A percentile compares a stretch with the other conserved stretches of the same genome.
Evolutionary conservation across 768 basidiomycete species (phyloP).

Genomic region (Kwoniella europaea): DNA sequence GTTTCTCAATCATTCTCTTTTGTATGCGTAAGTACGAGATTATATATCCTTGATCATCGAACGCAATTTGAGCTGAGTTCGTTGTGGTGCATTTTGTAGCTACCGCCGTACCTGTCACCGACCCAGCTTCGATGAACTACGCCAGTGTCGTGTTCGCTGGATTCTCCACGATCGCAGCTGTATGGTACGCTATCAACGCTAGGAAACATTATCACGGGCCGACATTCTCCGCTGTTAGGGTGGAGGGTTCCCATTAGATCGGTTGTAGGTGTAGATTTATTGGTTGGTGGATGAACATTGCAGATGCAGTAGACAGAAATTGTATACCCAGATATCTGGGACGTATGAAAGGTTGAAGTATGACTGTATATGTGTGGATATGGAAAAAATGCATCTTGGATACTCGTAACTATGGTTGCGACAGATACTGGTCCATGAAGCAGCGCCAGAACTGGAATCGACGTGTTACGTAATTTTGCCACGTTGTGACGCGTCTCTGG

Average conservation of each 20-base stretch:
- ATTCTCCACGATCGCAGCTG: constrained; percentile 66
- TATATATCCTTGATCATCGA: too few relatives aligned
- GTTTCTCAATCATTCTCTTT: constrained; percentile 69
- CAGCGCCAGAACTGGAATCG: constrained; percentile 7
- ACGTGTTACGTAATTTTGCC: not conserved
- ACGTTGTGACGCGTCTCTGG: not conserved
- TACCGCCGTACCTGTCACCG: constrained; percentile 48
- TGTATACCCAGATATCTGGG: not conserved
- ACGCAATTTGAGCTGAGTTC: too few relatives aligned
- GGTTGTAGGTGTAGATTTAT: not conserved
- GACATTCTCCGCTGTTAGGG: constrained; percentile 19
- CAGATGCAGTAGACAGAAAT: not conserved
- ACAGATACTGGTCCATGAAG: not conserved
- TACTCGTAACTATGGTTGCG: too few relatives aligned
- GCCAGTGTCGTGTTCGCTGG: constrained; percentile 72
- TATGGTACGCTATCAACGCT: constrained; percentile 68
- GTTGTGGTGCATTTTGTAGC: constrained; percentile 7
- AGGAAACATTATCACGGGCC: constrained; percentile 44
- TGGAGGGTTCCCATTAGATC: not conserved
- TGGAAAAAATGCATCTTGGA: too few relatives aligned
- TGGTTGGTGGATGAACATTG: not conserved
- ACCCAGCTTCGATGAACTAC: constrained; percentile 60
- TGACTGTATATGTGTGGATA: too few relatives aligned
- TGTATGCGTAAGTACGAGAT: constrained; percentile 63
- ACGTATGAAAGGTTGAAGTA: too few relatives aligned